phyloP scores from a whole-genome alignment of 495 filamentous ascomycete species.

The Lichenothelia convexa region DNA sequence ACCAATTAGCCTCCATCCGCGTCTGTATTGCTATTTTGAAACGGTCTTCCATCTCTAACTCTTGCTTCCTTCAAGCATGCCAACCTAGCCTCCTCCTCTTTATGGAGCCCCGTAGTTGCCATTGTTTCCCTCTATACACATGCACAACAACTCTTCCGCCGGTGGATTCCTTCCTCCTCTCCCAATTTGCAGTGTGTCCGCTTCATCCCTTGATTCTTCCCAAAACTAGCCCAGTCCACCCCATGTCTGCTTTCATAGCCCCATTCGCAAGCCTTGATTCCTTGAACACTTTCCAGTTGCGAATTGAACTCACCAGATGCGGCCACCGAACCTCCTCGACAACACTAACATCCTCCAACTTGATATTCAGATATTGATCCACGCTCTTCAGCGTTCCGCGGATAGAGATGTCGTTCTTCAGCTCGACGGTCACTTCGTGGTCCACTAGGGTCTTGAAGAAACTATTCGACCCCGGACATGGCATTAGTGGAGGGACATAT shows the following conservation, averaged over 20 bases:
- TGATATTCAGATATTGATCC: constrained; percentile 98
- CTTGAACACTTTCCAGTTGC: neutral
- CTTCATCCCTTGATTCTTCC: too few species aligned
- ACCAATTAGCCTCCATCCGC: constrained; percentile 1
- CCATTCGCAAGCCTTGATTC: neutral
- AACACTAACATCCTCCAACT: constrained; percentile 84
- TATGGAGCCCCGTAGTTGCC: too few species aligned
- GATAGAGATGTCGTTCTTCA: constrained; percentile 97
- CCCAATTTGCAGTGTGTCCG: too few species aligned
- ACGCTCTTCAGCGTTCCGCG: constrained; percentile 87
- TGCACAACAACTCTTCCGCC: too few species aligned
- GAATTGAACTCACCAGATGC: constrained; percentile 51
- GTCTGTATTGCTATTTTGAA: neutral
- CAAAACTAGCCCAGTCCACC: too few species aligned
- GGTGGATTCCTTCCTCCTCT: too few species aligned
- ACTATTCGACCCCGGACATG: too few species aligned
- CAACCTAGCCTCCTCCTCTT: too few species aligned
- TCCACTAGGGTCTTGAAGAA: constrained; percentile 99
- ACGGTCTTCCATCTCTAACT: constrained; percentile 1
- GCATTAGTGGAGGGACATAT: too few species aligned
- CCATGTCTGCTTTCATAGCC: neutral
- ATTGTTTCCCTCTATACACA: too few species aligned
- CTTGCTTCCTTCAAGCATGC: neutral
- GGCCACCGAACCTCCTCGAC: constrained; percentile 84
- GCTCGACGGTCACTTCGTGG: constrained; percentile 87